phyloP scores from a whole-genome alignment of 2,329 filamentous ascomycete genomes.

The Scortechinia acanthostroma region DNA sequence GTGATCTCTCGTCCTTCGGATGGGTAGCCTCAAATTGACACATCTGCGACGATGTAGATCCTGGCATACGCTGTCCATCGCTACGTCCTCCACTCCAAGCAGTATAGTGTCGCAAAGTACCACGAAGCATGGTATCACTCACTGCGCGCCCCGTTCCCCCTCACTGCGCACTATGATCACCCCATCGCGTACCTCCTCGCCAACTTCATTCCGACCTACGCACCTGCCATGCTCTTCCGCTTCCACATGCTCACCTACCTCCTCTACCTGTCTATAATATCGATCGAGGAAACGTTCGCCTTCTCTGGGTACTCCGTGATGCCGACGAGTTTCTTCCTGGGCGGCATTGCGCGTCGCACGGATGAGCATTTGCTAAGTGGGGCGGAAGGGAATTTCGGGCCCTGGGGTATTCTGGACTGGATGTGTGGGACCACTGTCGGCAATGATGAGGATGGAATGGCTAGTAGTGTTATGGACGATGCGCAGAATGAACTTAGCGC shows the following conservation, averaged over 20 bases:
- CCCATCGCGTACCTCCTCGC: conserved; percentile 42
- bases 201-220: conserved; percentile 45
- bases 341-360: conserved; percentile 45
- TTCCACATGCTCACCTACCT: conserved; percentile 55
- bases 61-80: neutral
- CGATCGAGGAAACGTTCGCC: conserved; percentile 51
- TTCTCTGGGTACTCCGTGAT: conserved; percentile 51
- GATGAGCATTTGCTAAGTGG: conserved; percentile 42
- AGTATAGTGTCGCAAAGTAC: conserved; percentile 9
- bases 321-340: conserved; percentile 46
- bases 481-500: neutral
- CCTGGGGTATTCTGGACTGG: conserved; percentile 34
- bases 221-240: conserved; percentile 44
- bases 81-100: neutral
- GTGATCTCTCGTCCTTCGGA: neutral
- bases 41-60: neutral
- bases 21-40: neutral
- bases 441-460: too few species aligned
- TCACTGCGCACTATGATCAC: conserved; percentile 54
- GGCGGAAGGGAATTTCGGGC: conserved; percentile 33
- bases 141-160: conserved; percentile 40
- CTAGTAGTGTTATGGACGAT: conserved; percentile 1
- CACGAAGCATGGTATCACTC: conserved; percentile 49
- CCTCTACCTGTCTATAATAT: conserved; percentile 40
- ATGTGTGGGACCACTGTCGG: conserved; percentile 11